Evolutionary conservation across 306 rosid species (phyloP).

Genomic region (Begonia peltatifolia): DNA sequence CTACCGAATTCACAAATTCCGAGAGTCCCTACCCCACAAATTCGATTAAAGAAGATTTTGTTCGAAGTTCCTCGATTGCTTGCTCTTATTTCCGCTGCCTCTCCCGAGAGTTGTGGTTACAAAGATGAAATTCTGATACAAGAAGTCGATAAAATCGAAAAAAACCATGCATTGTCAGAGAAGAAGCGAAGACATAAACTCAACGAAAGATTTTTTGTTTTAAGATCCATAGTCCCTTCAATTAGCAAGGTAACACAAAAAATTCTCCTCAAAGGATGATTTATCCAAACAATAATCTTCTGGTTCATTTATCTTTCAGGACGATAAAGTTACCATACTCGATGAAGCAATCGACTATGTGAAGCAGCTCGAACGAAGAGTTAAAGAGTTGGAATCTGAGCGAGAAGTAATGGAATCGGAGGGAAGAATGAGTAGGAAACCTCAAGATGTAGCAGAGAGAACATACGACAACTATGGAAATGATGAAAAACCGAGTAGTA

Average conservation of each 20-base stretch:
- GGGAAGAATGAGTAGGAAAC: conserved; percentile 28
- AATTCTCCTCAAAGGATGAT: background rate
- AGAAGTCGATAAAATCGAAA: conserved; percentile 48
- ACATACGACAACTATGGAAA: conserved; percentile 49
- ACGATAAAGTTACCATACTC: conserved; percentile 70
- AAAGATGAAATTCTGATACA: conserved; percentile 37
- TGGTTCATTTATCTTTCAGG: conserved; percentile 20
- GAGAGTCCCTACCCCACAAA: conserved; percentile 31
- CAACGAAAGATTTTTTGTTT: conserved; percentile 50
- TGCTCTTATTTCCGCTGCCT: conserved; percentile 22
- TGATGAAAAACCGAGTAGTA: conserved; percentile 20
- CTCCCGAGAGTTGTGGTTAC: conserved; percentile 43
- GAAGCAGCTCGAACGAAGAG: conserved; percentile 54
- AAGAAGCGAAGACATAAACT: conserved; percentile 58
- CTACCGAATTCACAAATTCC: conserved; percentile 21
- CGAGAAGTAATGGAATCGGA: conserved; percentile 42
- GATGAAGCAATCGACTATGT: conserved; percentile 66
- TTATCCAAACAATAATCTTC: no score
- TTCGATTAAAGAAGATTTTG: conserved; percentile 50
- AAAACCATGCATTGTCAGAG: conserved; percentile 52
- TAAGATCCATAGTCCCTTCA: conserved; percentile 68
- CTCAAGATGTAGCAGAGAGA: conserved; percentile 42
- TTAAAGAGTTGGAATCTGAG: conserved; percentile 47
- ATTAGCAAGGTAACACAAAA: conserved; percentile 39
- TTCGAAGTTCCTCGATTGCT: conserved; percentile 70